Evolutionary conservation across 169 alveolate genomes (phyloP).

Genomic region (Toxoplasma gondii): DNA sequence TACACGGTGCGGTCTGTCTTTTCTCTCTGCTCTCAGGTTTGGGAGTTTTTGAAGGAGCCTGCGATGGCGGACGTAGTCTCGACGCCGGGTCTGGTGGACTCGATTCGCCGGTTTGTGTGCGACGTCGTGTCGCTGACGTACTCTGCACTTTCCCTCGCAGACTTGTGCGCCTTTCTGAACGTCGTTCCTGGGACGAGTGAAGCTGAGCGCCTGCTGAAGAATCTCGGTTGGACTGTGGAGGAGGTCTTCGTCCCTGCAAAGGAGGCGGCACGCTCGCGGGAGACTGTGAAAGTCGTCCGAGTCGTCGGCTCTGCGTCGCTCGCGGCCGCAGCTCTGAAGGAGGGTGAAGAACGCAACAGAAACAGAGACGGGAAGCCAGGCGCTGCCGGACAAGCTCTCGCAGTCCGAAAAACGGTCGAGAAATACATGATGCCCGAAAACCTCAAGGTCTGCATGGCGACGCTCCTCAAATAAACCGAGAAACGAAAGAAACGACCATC

Average conservation of each 20-base stretch:
- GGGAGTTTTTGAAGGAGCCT: slow-evolving; percentile 53
- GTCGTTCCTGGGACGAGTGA: neutral
- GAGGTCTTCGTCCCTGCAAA: neutral
- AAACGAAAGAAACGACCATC: too few species aligned
- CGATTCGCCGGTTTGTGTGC: slow-evolving; percentile 58
- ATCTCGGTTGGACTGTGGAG: slow-evolving; percentile 44
- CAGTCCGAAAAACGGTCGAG: slow-evolving; percentile 50
- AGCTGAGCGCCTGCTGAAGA: slow-evolving; percentile 29
- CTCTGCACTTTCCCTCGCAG: slow-evolving; percentile 30
- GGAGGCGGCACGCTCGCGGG: slow-evolving; percentile 3
- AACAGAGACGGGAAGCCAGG: neutral
- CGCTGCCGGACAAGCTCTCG: slow-evolving; percentile 44
- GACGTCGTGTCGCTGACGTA: slow-evolving; percentile 58
- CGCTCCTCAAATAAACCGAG: slow-evolving; percentile 26
- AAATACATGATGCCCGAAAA: slow-evolving; percentile 52
- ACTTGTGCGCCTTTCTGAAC: slow-evolving; percentile 29
- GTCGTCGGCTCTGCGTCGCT: slow-evolving; percentile 38
- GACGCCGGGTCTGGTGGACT: slow-evolving; percentile 53
- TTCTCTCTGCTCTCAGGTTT: slow-evolving; percentile 46
- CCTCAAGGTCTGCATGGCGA: slow-evolving; percentile 48
- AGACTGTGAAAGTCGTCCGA: neutral
- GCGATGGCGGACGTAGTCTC: slow-evolving; percentile 49
- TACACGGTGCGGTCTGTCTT: too few species aligned
- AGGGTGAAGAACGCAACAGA: neutral
- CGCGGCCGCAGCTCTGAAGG: slow-evolving; percentile 31